Conservation (phyloP, 495 filamentous ascomycete species). For the Talaromyces adpressus region DNA sequence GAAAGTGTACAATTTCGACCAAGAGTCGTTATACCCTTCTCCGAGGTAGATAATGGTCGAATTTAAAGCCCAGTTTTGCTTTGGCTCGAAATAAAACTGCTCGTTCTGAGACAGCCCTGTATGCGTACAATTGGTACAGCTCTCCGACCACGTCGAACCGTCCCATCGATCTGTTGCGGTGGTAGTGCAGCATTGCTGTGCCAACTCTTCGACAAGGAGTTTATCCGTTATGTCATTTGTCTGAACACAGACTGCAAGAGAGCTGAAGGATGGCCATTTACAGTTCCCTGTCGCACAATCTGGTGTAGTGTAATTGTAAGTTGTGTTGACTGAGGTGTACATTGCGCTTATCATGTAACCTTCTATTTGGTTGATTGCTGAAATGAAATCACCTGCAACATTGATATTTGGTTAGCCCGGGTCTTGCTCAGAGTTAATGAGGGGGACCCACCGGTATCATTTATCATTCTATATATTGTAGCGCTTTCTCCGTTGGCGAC, state of each 20-base stretch:
- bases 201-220: too few relatives aligned
- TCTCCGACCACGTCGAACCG: too few relatives aligned
- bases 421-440: background rate
- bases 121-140: too few relatives aligned
- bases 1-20: too few relatives aligned
- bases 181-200: too few relatives aligned
- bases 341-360: constrained; percentile 1
- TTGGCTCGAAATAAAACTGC: too few relatives aligned
- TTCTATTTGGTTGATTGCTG: background rate
- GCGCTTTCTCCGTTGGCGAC: background rate
- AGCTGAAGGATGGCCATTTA: background rate
- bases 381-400: background rate
- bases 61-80: too few relatives aligned
- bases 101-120: too few relatives aligned
- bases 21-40: too few relatives aligned
- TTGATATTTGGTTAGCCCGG: background rate
- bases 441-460: background rate
- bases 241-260: background rate
- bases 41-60: too few relatives aligned
- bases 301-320: background rate
- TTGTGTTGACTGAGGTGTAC: background rate
- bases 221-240: too few relatives aligned
- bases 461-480: background rate
- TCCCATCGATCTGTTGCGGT: too few relatives aligned
- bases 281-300: background rate